Evolutionary conservation across 352 stramenopile species (phyloP).

Genomic region (Globisporangium middletonii): DNA sequence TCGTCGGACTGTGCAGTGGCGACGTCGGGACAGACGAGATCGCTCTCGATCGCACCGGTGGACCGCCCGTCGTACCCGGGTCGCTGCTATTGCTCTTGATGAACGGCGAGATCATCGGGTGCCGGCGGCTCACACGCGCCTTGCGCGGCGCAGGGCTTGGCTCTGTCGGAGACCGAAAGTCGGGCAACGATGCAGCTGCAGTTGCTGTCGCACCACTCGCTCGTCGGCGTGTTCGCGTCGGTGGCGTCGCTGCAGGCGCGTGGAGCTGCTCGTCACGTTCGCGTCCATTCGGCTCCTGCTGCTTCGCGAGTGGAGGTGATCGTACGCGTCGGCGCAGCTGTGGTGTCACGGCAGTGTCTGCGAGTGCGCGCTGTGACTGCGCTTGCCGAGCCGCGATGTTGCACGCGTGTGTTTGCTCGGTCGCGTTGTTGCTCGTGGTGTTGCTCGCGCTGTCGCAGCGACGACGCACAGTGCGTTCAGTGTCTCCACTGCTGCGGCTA

Average conservation of each 20-base stretch:
- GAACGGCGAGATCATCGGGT: conserved; percentile 11
- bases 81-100: conserved; percentile 10
- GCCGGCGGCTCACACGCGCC: not conserved
- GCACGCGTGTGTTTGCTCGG: not conserved
- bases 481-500: conserved; percentile 3
- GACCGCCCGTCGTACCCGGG: not conserved
- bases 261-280: not conserved
- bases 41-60: conserved; percentile 1
- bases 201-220: not conserved
- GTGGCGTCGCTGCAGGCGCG: conserved; percentile 2
- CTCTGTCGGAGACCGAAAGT: conserved; percentile 4
- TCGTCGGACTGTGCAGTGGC: conserved; percentile 35
- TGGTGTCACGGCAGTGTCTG: not conserved
- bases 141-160: not conserved
- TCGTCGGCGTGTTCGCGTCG: not conserved
- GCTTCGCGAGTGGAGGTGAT: too few relatives aligned
- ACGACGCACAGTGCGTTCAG: not conserved
- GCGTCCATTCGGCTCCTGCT: not conserved
- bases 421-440: not conserved
- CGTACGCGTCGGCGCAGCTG: too few relatives aligned
- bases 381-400: not conserved
- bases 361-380: not conserved
- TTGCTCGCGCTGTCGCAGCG: too few relatives aligned
- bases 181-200: not conserved
- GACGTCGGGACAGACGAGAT: conserved; percentile 13